Conservation (phyloP, 192 early-diverging fungal species). For the Bifiguratus adelaidae region DNA sequence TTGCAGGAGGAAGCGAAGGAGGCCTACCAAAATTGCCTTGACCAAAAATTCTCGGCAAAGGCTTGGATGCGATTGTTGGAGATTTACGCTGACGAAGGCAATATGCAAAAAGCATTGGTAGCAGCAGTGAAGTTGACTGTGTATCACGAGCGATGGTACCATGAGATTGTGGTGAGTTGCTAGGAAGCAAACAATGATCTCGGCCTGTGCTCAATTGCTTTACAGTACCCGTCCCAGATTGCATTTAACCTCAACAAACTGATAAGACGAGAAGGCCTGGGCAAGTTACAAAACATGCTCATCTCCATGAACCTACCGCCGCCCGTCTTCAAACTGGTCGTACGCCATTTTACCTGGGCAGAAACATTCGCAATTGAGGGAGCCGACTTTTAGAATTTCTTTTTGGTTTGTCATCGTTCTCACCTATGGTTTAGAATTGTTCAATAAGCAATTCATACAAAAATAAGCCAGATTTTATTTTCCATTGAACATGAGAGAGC, state of each 20-base stretch:
- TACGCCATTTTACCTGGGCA: conserved; percentile 53
- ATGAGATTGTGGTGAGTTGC: conserved; percentile 69
- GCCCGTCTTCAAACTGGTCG: conserved; percentile 65
- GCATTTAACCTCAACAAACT: conserved; percentile 77
- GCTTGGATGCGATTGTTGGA: conserved; percentile 83
- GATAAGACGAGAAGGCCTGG: conserved; percentile 76
- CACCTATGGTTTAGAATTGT: no score
- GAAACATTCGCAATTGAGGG: conserved; percentile 68
- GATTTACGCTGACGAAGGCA: conserved; percentile 66
- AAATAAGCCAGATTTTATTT: no score
- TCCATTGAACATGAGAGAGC: no score
- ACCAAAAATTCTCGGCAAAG: conserved; percentile 87
- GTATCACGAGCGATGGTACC: conserved; percentile 85
- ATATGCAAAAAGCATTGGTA: conserved; percentile 69
- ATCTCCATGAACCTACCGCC: conserved; percentile 81
- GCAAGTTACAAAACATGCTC: conserved; percentile 87
- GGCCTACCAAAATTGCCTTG: conserved; percentile 78
- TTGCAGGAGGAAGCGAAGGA: conserved; percentile 78
- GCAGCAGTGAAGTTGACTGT: conserved; percentile 76
- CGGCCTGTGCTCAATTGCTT: background rate
- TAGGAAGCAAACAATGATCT: conserved; percentile 1
- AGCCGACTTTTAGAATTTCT: conserved; percentile 50
- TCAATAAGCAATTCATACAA: no score
- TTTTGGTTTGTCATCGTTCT: no score
- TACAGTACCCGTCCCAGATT: conserved; percentile 80